Percentiles rank a stretch among this genome's conserved stretches.
phyloP scores from a whole-genome alignment of 306 rosid genomes.

The Oxytropis ochrocephala region DNA sequence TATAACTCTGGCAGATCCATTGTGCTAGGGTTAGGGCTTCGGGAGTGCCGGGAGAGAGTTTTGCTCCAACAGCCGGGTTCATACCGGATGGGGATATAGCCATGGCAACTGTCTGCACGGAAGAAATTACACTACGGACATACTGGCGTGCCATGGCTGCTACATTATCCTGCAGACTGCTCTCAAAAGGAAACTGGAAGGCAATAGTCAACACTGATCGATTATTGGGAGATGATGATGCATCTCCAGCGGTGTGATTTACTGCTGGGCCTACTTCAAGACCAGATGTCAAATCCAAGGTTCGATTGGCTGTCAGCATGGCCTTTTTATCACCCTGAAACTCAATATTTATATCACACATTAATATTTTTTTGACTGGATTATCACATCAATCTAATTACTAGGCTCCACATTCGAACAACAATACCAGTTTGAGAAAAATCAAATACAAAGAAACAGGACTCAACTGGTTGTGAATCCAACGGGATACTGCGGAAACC shows the following conservation, averaged over 20 bases:
- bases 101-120: conserved; percentile 90
- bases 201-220: conserved; percentile 90
- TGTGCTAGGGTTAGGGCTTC: conserved; percentile 83
- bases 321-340: conserved; percentile 68
- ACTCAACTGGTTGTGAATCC: conserved; percentile 91
- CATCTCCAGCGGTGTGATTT: conserved; percentile 32
- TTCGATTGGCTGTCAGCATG: conserved; percentile 42
- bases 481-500: conserved; percentile 89
- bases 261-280: conserved; percentile 70
- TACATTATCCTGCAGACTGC: conserved; percentile 74
- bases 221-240: conserved; percentile 41
- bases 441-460: background rate
- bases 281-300: conserved; percentile 86
- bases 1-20: conserved; percentile 93
- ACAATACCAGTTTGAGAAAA: conserved; percentile 34
- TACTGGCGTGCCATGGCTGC: conserved; percentile 88
- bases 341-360: background rate
- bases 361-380: no score
- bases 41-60: conserved; percentile 73
- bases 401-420: background rate
- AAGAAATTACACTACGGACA: conserved; percentile 75
- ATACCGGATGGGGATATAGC: conserved; percentile 86
- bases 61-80: conserved; percentile 58
- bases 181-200: conserved; percentile 92
- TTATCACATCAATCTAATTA: background rate